These are phyloP conservation scores for Hymenoscyphus salicellus DNA, from an alignment of 2,329 filamentous ascomycete species.

Conservation along the genomic window DNA sequence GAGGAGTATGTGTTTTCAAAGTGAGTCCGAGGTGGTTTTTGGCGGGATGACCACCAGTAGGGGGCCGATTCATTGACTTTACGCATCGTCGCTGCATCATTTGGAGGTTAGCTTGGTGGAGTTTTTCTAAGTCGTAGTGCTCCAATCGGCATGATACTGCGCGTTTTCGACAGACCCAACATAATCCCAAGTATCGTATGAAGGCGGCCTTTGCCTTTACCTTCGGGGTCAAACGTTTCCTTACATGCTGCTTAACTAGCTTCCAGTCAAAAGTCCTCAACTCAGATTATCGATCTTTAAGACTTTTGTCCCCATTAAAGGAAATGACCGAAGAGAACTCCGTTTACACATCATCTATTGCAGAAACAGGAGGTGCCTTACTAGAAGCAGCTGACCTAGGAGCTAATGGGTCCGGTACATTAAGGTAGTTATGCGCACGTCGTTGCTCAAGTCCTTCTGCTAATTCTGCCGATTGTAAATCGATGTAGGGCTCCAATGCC, in stretches of 20 bases:
- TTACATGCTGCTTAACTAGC: slow-evolving; percentile 21
- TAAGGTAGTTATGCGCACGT: slow-evolving; percentile 19
- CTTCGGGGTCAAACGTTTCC: slow-evolving; percentile 24
- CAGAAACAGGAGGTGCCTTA: slow-evolving; percentile 20
- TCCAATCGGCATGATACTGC: slow-evolving; percentile 31
- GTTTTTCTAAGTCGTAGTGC: slow-evolving; percentile 32
- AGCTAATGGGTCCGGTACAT: slow-evolving; percentile 18
- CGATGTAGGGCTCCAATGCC: slow-evolving; percentile 26
- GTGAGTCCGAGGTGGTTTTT: too few species aligned
- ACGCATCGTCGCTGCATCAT: slow-evolving; percentile 6
- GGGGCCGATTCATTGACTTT: too few species aligned
- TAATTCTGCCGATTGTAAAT: slow-evolving; percentile 16
- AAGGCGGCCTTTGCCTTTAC: slow-evolving; percentile 32
- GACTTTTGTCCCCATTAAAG: slow-evolving; percentile 26
- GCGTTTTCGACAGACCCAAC: slow-evolving; percentile 24
- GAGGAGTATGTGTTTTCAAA: slow-evolving; percentile 11
- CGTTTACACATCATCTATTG: slow-evolving; percentile 21
- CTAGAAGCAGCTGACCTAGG: slow-evolving; percentile 25
- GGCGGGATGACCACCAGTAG: too few species aligned
- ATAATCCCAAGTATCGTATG: slow-evolving; percentile 30
- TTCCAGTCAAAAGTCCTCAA: slow-evolving; percentile 28
- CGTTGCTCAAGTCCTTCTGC: slow-evolving; percentile 25
- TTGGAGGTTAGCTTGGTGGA: slow-evolving; percentile 9
- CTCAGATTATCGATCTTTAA: slow-evolving; percentile 16
- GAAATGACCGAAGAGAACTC: slow-evolving; percentile 33